Conservation (phyloP, 805 yeast species). For the Millerago galiae region DNA sequence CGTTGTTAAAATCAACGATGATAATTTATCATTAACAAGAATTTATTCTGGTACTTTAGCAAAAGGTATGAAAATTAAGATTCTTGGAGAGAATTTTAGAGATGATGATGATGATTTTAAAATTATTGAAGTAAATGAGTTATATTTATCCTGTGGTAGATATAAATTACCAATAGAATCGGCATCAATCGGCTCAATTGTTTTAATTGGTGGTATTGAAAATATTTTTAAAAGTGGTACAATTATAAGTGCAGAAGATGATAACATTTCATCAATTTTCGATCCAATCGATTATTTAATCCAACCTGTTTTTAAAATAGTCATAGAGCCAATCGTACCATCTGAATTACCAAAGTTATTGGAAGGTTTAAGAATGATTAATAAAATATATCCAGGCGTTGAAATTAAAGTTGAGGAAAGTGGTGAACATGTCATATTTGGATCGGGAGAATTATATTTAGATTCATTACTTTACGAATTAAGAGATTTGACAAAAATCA, state of each 20-base stretch:
- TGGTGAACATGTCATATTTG: slow-evolving; percentile 77
- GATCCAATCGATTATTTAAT: slow-evolving; percentile 38
- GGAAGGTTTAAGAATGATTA: slow-evolving; percentile 59
- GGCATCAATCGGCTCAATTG: slow-evolving; percentile 62
- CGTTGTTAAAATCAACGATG: slow-evolving; percentile 51
- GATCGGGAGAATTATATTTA: slow-evolving; percentile 82
- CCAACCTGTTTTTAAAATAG: slow-evolving; percentile 67
- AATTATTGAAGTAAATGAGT: slow-evolving; percentile 24
- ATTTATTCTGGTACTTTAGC: slow-evolving; percentile 54
- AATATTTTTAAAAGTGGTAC: slow-evolving; percentile 57
- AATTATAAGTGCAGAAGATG: slow-evolving; percentile 29
- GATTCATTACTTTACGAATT: slow-evolving; percentile 80
- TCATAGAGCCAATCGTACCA: slow-evolving; percentile 77
- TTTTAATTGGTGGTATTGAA: slow-evolving; percentile 59
- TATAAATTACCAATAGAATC: slow-evolving; percentile 50
- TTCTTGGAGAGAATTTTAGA: slow-evolving; percentile 50
- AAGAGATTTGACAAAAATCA: slow-evolving; percentile 51
- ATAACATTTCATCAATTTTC: slow-evolving; percentile 25
- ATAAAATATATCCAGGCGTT: slow-evolving; percentile 59
- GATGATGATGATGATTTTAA: slow-evolving; percentile 49
- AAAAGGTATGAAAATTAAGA: slow-evolving; percentile 39
- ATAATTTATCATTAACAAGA: slow-evolving; percentile 53
- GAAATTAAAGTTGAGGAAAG: slow-evolving; percentile 75
- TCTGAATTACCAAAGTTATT: slow-evolving; percentile 69
- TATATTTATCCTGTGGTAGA: slow-evolving; percentile 59